Conservation (phyloP, 78 protist species). For the Goniomonas avonlea region DNA sequence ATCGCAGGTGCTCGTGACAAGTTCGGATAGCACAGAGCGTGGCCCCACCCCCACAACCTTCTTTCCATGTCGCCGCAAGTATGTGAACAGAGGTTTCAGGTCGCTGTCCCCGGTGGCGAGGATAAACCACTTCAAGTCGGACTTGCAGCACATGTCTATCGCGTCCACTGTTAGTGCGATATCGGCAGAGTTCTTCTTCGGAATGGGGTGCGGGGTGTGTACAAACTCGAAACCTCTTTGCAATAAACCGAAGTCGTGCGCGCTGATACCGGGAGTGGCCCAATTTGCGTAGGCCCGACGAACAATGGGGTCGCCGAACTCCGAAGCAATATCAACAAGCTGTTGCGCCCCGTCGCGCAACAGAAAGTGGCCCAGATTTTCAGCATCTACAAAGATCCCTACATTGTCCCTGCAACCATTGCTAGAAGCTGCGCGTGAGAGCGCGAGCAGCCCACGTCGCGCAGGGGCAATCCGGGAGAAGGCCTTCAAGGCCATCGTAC, state of each 20-base stretch:
- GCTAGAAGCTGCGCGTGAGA: no score
- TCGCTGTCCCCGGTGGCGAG: not conserved
- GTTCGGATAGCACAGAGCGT: no score
- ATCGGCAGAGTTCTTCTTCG: not conserved
- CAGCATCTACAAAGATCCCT: not conserved
- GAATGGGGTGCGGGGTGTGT: not conserved
- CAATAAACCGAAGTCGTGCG: not conserved
- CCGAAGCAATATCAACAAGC: not conserved
- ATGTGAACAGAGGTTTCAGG: not conserved
- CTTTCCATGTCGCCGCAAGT: not conserved
- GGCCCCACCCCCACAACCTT: not conserved
- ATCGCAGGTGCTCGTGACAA: no score
- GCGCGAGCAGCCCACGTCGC: no score
- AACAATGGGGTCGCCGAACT: not conserved
- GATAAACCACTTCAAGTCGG: not conserved
- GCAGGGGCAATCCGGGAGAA: no score
- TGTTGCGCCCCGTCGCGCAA: not conserved
- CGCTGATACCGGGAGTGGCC: not conserved
- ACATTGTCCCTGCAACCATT: no score
- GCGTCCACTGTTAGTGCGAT: not conserved
- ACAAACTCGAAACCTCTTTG: not conserved
- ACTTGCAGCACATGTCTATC: not conserved
- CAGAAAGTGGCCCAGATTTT: not conserved
- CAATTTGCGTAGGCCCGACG: not conserved
- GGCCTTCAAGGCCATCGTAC: no score